These are phyloP conservation scores for Aureoboletus auriporus DNA, from an alignment of 768 basidiomycete genomes.

Conservation along the genomic window DNA sequence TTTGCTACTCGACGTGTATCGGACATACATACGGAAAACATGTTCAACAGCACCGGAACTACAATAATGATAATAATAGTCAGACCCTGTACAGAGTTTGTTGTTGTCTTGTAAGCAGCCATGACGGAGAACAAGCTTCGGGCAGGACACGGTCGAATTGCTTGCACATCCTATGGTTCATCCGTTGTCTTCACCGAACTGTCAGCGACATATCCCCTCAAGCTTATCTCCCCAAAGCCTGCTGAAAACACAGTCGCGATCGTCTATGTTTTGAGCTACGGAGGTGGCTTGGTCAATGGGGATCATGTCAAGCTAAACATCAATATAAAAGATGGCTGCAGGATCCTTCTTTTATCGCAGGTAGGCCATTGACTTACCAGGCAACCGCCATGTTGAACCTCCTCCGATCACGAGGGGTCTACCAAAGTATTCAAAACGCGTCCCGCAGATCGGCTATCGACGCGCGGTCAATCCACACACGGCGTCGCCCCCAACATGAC, in stretches of 20 bases:
- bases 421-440: conserved; percentile 94
- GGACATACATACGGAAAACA: conserved; percentile 31
- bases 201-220: conserved; percentile 81
- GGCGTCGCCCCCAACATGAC: conserved; percentile 35
- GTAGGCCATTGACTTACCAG: conserved; percentile 37
- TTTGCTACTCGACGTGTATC: conserved; percentile 35
- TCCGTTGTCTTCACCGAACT: conserved; percentile 68
- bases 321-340: conserved; percentile 51
- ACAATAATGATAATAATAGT: conserved; percentile 20
- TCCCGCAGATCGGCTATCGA: conserved; percentile 53
- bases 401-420: conserved; percentile 54
- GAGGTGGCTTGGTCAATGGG: conserved; percentile 88
- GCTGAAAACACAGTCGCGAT: conserved; percentile 50
- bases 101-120: background rate
- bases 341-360: conserved; percentile 80
- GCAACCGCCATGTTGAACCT: conserved; percentile 1
- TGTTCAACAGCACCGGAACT: conserved; percentile 26
- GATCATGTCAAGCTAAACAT: conserved; percentile 68
- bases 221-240: conserved; percentile 73
- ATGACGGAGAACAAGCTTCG: conserved; percentile 6
- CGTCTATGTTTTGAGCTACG: conserved; percentile 82
- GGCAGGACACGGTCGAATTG: conserved; percentile 56
- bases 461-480: conserved; percentile 22
- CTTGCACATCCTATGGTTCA: conserved; percentile 47
- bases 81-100: background rate